Evolutionary conservation across 192 early-diverging fungal species (phyloP), one percentile per base, ranked within the genome.

Genomic region (Spinellus fusiger): DNA sequence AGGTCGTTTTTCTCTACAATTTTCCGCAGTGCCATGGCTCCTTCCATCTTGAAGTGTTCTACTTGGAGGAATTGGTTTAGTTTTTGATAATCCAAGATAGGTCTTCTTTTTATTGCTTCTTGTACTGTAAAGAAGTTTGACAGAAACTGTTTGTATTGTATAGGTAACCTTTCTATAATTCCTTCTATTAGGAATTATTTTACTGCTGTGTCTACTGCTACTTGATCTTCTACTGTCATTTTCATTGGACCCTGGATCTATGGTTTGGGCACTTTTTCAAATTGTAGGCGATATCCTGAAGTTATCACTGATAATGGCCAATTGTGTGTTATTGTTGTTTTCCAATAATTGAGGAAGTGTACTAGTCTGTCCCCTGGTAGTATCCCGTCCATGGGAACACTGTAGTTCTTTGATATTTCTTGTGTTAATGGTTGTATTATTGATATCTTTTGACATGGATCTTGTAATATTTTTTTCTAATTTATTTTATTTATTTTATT

Each of bases 31-130:
- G 59, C 66, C 15, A 59, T 51, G 20, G 61, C 33, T 48, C 66
- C 66, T 49, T 68, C 66, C 66, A 68, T 68, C 46, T 61, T 60
- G 66, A 68, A 68, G 34, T 68, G 59, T 31, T 68, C 18, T 20
- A n/a, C 29, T 37, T 61, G 66, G 2, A 68, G 5, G 38, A 50
- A 68, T 13, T 51, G 10, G 32, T 68, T 68, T 5, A 68, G 20
- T 1, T 10, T 50, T n/a, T 46, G 27, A 27, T 38, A 61, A 40
- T 68, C 35, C 32, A 61, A 44, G 26, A 60, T 67, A 3, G 37
- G 66, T 13, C 53, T 10, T 15, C 48, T 20, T 26, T 52, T 57
- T 31, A 34, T 57, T 28, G 38, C n/a, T 35, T 57, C 64, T 51
- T 65, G 55, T n/a, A 65, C 51, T 0, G 33, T 65, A 7, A 58